A percentile compares a stretch with the other conserved stretches of the same genome.
These are phyloP conservation scores for Xylaria intraflava DNA, from an alignment of 495 filamentous ascomycete species.

Conservation along the genomic window DNA sequence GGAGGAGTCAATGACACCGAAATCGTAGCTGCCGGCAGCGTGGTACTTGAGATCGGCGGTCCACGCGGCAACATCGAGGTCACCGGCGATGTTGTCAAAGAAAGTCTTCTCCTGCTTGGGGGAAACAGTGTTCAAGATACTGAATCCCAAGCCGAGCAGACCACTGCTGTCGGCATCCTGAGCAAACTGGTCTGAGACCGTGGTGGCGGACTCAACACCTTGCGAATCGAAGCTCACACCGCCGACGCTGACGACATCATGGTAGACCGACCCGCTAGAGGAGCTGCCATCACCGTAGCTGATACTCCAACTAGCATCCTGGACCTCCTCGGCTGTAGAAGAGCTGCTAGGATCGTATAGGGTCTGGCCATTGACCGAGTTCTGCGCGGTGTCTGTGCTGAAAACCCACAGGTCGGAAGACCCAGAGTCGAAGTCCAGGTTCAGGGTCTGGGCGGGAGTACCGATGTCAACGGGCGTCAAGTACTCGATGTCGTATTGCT, in stretches of 20 bases:
- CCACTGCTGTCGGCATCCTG: conserved; percentile 58
- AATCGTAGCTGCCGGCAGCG: conserved; percentile 60
- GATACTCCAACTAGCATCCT: conserved; percentile 57
- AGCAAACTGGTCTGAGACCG: conserved; percentile 55
- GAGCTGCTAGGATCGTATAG: conserved; percentile 51
- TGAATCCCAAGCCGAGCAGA: conserved; percentile 66
- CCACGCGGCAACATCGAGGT: conserved; percentile 57
- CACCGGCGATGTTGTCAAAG: conserved; percentile 59
- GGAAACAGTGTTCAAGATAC: conserved; percentile 59
- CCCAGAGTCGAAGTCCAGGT: conserved; percentile 70
- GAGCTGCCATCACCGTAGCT: conserved; percentile 64
- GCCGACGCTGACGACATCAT: conserved; percentile 62
- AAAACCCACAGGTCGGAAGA: conserved; percentile 64
- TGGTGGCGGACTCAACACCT: conserved; percentile 61
- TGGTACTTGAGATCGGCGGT: conserved; percentile 54
- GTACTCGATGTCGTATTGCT: conserved; percentile 56
- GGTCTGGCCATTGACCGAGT: conserved; percentile 42
- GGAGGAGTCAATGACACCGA: conserved; percentile 60
- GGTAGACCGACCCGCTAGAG: conserved; percentile 63
- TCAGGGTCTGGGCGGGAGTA: conserved; percentile 47
- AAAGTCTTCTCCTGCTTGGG: conserved; percentile 61
- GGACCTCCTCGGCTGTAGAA: conserved; percentile 42
- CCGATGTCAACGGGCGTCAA: conserved; percentile 62
- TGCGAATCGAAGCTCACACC: conserved; percentile 55
- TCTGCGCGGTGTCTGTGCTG: conserved; percentile 22